phyloP scores from a whole-genome alignment of 805 yeast species.

The Ogataea nakhonphanomensis region DNA sequence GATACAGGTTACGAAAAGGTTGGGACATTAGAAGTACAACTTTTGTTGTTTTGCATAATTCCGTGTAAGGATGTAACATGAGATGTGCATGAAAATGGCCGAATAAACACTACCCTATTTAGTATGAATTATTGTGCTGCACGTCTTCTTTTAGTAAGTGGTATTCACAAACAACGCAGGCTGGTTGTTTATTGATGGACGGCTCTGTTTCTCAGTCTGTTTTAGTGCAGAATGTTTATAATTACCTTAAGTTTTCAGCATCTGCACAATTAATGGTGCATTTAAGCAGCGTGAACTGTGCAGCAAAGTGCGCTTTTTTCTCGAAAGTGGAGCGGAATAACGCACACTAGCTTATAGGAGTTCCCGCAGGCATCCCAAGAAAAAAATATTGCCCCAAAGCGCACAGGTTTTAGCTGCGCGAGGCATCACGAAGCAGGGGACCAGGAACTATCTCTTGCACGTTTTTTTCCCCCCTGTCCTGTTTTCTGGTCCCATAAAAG shows the following conservation, averaged over 20 bases:
- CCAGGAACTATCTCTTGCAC: constrained; percentile 1
- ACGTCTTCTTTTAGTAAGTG: too few species aligned
- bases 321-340: too few species aligned
- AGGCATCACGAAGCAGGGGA: not conserved
- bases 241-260: too few species aligned
- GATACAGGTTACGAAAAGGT: constrained; percentile 36
- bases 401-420: not conserved
- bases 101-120: not conserved
- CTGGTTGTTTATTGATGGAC: too few species aligned
- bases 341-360: too few species aligned
- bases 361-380: not conserved
- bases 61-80: constrained; percentile 5
- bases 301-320: too few species aligned
- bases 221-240: too few species aligned
- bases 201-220: too few species aligned
- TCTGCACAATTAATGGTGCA: too few species aligned
- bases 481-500: not conserved
- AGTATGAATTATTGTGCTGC: too few species aligned
- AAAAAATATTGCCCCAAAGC: not conserved
- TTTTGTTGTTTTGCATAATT: not conserved
- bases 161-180: too few species aligned
- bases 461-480: not conserved
- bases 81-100: not conserved
- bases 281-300: too few species aligned
- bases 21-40: constrained; percentile 1